These are phyloP conservation scores for Vanderwaltozyma yarrowii DNA, from an alignment of 805 yeast genomes.

Conservation along the genomic window DNA sequence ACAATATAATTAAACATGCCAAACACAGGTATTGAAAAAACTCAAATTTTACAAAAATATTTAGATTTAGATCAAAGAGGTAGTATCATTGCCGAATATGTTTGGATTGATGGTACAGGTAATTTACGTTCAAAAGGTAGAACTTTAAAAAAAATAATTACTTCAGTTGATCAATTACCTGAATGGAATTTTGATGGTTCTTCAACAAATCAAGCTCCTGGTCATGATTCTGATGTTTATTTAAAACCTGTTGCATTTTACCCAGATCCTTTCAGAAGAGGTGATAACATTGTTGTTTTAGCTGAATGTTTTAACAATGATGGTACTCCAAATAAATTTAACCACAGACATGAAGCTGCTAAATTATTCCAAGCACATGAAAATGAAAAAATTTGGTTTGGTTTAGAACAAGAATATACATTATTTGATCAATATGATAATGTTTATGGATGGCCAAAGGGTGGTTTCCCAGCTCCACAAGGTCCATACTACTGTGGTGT, in stretches of 20 bases:
- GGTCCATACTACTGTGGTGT: slow-evolving; percentile 99
- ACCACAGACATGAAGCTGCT: slow-evolving; percentile 96
- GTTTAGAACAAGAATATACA: slow-evolving; percentile 98
- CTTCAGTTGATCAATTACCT: slow-evolving; percentile 76
- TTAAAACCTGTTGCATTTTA: slow-evolving; percentile 91
- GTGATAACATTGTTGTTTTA: slow-evolving; percentile 90
- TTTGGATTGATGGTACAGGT: slow-evolving; percentile 95
- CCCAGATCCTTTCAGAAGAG: slow-evolving; percentile 96
- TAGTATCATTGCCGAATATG: slow-evolving; percentile 84
- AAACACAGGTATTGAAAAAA: slow-evolving; percentile 38
- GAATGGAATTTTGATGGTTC: slow-evolving; percentile 99
- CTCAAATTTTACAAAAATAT: slow-evolving; percentile 76
- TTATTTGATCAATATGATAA: slow-evolving; percentile 82
- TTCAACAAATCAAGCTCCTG: slow-evolving; percentile 97
- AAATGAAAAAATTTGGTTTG: slow-evolving; percentile 86
- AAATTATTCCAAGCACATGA: slow-evolving; percentile 90
- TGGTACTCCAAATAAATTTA: slow-evolving; percentile 97
- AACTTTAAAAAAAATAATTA: slow-evolving; percentile 62
- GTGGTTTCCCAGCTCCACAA: slow-evolving; percentile 99
- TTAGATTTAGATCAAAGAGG: slow-evolving; percentile 78
- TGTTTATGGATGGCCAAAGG: slow-evolving; percentile 98
- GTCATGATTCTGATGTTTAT: slow-evolving; percentile 90
- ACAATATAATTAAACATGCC: slow-evolving; percentile 6
- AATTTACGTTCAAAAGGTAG: slow-evolving; percentile 88
- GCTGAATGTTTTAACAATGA: slow-evolving; percentile 98